Base-by-base conservation (phyloP, 2,329 filamentous ascomycete species). In the Phaeosphaeriaceae sp. region DNA sequence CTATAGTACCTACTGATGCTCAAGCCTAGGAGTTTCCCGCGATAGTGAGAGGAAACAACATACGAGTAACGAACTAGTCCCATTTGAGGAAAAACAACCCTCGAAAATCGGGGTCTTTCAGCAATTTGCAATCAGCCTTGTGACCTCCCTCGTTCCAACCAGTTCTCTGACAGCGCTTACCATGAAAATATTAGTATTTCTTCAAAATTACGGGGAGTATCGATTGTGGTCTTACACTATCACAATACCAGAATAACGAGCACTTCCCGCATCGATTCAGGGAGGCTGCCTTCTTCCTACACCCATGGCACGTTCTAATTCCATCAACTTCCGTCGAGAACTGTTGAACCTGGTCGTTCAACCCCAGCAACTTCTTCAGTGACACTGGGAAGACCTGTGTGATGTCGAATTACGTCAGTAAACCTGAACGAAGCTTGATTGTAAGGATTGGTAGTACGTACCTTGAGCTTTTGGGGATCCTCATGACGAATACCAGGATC, bases 221-320 rank as follows among this genome's bases (percentile, higher is more conserved):
- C n/a, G n/a, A 50, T 42, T 33, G 46, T 33, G 17, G 46, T 37
- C 55, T 57, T 59, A 58, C 58, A 15, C 29, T 54, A 42, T 61
- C 44, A 45, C 58, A 63, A 48, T 63, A 61, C 55, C 57, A 61
- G 55, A 61, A 56, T 9, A 42, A 46, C 17, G 48, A 54, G 53
- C 57, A 63, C 42, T 50, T 58, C n/a, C 49, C 47, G 42, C 55
- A 63, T 47, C 49, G 46, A 1, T 59, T 47, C 45, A 54, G 32
- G 16, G 49, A 54, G 11, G 45, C 5, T 37, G 28, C 40, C 48
- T 56, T 63, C 28, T 57, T 59, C 15, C 49, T 29, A 35, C 60
- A 63, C 23, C 45, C 49, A 49, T 58, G 55, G 44, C 60, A 63
- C 8, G 30, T 59, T 48, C 47, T 61, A 17, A 54, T 43, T 29